These are phyloP conservation scores for Elongisporangium prolatum DNA, from an alignment of 352 stramenopile genomes.

Conservation along the genomic window DNA sequence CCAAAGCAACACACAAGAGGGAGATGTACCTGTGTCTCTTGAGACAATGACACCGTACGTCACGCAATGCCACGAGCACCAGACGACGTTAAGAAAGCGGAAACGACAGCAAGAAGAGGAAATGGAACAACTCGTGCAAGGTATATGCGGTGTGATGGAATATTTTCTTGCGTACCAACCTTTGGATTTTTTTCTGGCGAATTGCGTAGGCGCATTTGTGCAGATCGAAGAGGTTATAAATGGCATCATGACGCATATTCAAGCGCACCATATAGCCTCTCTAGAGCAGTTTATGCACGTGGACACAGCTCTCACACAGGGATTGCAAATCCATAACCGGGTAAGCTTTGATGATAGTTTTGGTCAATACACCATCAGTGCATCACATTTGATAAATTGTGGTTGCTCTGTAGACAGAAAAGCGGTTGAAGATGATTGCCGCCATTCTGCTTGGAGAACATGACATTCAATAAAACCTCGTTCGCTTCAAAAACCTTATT, in stretches of 20 bases:
- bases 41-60: conserved; percentile 39
- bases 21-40: not conserved
- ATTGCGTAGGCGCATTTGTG: conserved; percentile 6
- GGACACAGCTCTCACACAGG: not conserved
- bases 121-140: conserved; percentile 44
- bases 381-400: not conserved
- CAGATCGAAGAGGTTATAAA: conserved; percentile 30
- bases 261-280: conserved; percentile 2
- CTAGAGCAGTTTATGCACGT: not conserved
- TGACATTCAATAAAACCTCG: conserved; percentile 15
- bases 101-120: conserved; percentile 54
- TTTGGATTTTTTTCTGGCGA: too few relatives aligned
- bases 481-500: conserved; percentile 2
- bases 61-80: conserved; percentile 29
- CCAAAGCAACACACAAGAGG: conserved; percentile 2
- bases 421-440: conserved; percentile 52
- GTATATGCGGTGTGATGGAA: too few relatives aligned
- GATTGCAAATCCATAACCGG: not conserved
- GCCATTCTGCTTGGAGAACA: conserved; percentile 34
- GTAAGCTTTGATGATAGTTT: not conserved
- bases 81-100: conserved; percentile 37
- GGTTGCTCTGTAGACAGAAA: conserved; percentile 9
- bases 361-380: not conserved
- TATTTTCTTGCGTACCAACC: too few relatives aligned
- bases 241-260: conserved; percentile 6